These are phyloP conservation scores for Zarea fungicola DNA, from an alignment of 2,329 filamentous ascomycete species.

Conservation along the genomic window DNA sequence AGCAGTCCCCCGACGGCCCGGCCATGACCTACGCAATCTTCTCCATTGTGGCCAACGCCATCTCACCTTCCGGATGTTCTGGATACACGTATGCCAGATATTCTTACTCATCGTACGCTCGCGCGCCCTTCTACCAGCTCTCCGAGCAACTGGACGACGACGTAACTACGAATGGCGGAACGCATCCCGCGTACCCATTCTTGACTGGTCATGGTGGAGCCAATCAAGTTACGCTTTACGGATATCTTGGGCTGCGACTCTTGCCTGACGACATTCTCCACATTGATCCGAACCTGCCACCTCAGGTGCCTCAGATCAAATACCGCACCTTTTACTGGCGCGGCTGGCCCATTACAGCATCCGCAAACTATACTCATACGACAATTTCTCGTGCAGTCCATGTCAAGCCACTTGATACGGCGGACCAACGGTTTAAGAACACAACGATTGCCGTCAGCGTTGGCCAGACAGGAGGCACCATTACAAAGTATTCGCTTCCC, in stretches of 20 bases:
- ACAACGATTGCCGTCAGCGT: constrained; percentile 54
- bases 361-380: constrained; percentile 23
- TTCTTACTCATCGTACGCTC: constrained; percentile 56
- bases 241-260: constrained; percentile 60
- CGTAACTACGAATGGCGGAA: constrained; percentile 48
- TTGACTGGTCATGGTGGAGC: constrained; percentile 65
- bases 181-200: constrained; percentile 60
- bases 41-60: constrained; percentile 59
- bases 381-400: constrained; percentile 26
- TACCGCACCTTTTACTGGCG: constrained; percentile 25
- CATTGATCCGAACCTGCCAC: constrained; percentile 56
- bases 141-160: constrained; percentile 64
- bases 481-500: constrained; percentile 38
- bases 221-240: constrained; percentile 62
- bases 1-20: constrained; percentile 51
- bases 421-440: constrained; percentile 49
- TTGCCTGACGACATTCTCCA: constrained; percentile 51
- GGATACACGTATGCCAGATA: constrained; percentile 63
- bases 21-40: constrained; percentile 71
- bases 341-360: constrained; percentile 21
- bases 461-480: constrained; percentile 35
- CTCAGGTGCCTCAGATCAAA: constrained; percentile 49
- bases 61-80: constrained; percentile 63
- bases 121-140: constrained; percentile 65
- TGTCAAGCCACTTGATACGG: constrained; percentile 38